Evolutionary conservation across 495 filamentous ascomycete genomes (phyloP).

Genomic region (Geopyxis carbonaria): DNA sequence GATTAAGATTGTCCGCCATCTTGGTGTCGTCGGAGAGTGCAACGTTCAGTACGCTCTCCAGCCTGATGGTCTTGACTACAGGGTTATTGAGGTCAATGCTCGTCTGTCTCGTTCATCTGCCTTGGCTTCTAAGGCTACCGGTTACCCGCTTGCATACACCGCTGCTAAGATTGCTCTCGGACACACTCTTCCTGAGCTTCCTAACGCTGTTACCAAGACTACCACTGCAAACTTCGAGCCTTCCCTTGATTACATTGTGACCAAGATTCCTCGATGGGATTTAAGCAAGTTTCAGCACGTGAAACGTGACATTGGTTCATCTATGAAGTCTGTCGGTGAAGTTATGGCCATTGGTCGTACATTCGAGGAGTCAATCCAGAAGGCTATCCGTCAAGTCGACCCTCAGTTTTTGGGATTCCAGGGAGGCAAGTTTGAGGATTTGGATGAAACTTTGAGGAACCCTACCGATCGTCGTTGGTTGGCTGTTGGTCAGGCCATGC

Average conservation of each 20-base stretch:
- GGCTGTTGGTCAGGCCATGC: constrained; percentile 92
- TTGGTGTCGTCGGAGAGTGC: constrained; percentile 92
- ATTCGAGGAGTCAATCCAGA: constrained; percentile 98
- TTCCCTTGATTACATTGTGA: constrained; percentile 90
- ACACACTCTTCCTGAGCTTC: constrained; percentile 83
- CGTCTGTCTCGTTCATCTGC: constrained; percentile 93
- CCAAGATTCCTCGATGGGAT: constrained; percentile 97
- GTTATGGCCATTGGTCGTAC: constrained; percentile 98
- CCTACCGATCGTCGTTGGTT: constrained; percentile 92
- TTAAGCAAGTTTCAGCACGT: constrained; percentile 97
- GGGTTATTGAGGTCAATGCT: constrained; percentile 96
- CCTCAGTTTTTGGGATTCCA: constrained; percentile 84
- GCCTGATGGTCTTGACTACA: constrained; percentile 85
- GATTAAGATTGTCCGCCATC: constrained; percentile 88
- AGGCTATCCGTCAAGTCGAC: constrained; percentile 92
- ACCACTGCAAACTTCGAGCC: constrained; percentile 98
- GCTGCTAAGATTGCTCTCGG: constrained; percentile 94
- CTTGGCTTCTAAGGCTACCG: constrained; percentile 91
- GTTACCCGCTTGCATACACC: constrained; percentile 90
- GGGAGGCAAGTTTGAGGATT: constrained; percentile 80
- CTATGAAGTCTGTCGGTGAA: constrained; percentile 97
- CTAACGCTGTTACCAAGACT: constrained; percentile 94
- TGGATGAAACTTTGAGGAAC: constrained; percentile 78
- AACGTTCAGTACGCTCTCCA: constrained; percentile 97
- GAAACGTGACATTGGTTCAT: constrained; percentile 87